Conservation (phyloP, 495 filamentous ascomycete species). For the Niebla homalea region DNA sequence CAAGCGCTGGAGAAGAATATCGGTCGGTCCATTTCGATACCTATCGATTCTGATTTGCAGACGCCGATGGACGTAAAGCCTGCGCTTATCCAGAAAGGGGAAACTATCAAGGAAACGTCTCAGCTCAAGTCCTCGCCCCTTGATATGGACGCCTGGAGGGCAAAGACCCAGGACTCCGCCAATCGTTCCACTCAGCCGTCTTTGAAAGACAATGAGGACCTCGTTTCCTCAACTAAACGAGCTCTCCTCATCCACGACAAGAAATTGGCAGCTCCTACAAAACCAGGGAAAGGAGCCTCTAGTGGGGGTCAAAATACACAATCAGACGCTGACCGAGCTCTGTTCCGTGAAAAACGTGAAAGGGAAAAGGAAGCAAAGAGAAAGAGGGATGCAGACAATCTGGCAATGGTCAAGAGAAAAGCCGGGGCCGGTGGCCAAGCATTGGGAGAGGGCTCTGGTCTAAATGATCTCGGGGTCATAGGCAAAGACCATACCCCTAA, state of each 20-base stretch:
- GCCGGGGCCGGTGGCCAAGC: conserved; percentile 39
- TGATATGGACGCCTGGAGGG: conserved; percentile 44
- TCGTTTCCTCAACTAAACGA: conserved; percentile 25
- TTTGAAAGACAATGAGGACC: conserved; percentile 26
- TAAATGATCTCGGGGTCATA: conserved; percentile 59
- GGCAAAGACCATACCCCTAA: conserved; percentile 65
- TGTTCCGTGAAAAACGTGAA: conserved; percentile 56
- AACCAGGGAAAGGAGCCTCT: conserved; percentile 17
- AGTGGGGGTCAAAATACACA: conserved; percentile 23
- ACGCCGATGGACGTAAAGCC: conserved; percentile 4
- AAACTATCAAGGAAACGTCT: conserved; percentile 24
- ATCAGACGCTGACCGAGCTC: conserved; percentile 26
- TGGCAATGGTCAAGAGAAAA: conserved; percentile 49
- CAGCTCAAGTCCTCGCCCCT: conserved; percentile 49
- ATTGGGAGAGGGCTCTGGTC: conserved; percentile 66
- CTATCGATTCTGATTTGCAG: conserved; percentile 14
- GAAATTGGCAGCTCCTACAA: conserved; percentile 16
- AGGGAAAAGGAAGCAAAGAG: conserved; percentile 61
- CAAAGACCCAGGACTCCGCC: conserved; percentile 12
- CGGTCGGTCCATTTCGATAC: conserved; percentile 38
- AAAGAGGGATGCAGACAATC: conserved; percentile 51
- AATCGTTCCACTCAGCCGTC: conserved; percentile 23
- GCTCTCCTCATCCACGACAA: conserved; percentile 25
- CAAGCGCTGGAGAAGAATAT: conserved; percentile 67
- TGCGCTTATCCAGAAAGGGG: not conserved